Evolutionary conservation across 2,329 filamentous ascomycete genomes (phyloP).

Genomic region (Niveomyces coronatus): DNA sequence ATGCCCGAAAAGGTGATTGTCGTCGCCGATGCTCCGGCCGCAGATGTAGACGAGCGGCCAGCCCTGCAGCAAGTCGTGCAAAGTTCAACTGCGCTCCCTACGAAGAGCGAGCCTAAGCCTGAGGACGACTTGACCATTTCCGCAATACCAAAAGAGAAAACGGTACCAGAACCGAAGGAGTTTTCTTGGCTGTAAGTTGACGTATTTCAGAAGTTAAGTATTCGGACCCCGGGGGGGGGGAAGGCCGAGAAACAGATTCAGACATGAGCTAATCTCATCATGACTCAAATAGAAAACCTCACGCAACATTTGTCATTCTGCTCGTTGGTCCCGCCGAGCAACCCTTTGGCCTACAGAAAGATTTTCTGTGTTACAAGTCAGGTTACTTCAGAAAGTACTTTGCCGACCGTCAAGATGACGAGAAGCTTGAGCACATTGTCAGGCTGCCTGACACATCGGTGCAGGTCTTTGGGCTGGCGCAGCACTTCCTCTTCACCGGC

Average conservation of each 20-base stretch:
- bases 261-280: too few relatives aligned
- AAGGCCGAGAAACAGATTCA: conserved; percentile 11
- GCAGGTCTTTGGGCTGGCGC: conserved; percentile 44
- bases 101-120: neutral
- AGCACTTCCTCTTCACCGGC: conserved; percentile 44
- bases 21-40: too few relatives aligned
- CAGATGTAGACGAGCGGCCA: too few relatives aligned
- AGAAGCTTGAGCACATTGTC: conserved; percentile 39
- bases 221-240: too few relatives aligned
- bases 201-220: neutral
- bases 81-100: too few relatives aligned
- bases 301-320: conserved; percentile 45
- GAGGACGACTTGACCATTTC: too few relatives aligned
- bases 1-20: too few relatives aligned
- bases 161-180: conserved; percentile 10
- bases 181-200: conserved; percentile 29
- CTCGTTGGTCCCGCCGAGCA: conserved; percentile 40
- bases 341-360: conserved; percentile 48
- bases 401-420: conserved; percentile 19
- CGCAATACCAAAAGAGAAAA: neutral
- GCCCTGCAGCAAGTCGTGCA: too few relatives aligned
- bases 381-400: conserved; percentile 38
- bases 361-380: conserved; percentile 45
- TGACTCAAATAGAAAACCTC: conserved; percentile 39
- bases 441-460: conserved; percentile 36